Base-by-base conservation (phyloP, 805 yeast genomes). In the Kazachstania africana region DNA sequence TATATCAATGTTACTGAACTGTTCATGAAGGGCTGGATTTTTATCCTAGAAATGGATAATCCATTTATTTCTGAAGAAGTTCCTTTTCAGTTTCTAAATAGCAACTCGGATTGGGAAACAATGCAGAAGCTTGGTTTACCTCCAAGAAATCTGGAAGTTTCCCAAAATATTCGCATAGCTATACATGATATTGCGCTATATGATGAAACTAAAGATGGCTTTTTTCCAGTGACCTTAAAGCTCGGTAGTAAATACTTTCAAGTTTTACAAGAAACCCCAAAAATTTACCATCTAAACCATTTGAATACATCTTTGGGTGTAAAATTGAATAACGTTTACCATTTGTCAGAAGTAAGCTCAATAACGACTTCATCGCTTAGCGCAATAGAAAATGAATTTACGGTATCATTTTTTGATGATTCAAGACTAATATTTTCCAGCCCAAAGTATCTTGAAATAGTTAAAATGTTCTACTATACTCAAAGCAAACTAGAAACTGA, bases 171-270 rank as follows among this genome's bases (percentile, higher is more conserved):
- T 1, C 57, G 75, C 36, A 72, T 69, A 6, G 54, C 62, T 9
- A 59, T 70, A 39, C 59, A 55, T 26, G 75, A 70, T 37, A 72
- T 68, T 19, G 62, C 70, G 6, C 41, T 72, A 4, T 76, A 61
- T 45, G 69, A 73, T 35, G 55, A 57, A 4, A 56, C 53, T 1
- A 55, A 57, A 12, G 63, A 65, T 6, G 54, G 67, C 22, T 73
- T 68, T 43, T 57, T 65, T 16, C 77, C 82, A 0, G 76, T 76
- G 2, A 64, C 68, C 1, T 37, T 82, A 33, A 73, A 70, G 39
- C 64, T 82, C 32, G 93, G 93, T 4, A 66, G 75, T 34, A 70
- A 70, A 40, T 74, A 63, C 55, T 40, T 81, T 18, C 85, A 78
- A 46, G 50, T 79, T 5, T 43, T 59, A 6, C 57, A 63, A 22